phyloP scores from a whole-genome alignment of 108 stramenopile genomes.

The Aurantiochytrium sp. region DNA sequence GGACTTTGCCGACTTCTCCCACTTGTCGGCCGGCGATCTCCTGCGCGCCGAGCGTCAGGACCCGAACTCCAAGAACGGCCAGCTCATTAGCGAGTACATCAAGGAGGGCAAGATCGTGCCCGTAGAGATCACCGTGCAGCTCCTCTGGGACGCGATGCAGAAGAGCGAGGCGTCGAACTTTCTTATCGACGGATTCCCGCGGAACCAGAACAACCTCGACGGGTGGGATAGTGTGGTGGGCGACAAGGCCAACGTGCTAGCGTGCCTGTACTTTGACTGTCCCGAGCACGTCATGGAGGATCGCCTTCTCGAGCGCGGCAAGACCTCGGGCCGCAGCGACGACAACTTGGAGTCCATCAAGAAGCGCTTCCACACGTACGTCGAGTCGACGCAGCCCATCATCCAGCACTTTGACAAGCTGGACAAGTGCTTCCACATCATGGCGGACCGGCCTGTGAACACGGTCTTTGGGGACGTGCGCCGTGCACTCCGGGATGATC shows the following conservation, averaged over 20 bases:
- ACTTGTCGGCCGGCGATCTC: conserved; percentile 92
- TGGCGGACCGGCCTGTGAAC: not conserved
- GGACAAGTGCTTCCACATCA: not conserved
- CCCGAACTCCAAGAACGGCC: conserved; percentile 64
- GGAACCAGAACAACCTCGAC: conserved; percentile 77
- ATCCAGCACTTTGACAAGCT: conserved; percentile 32
- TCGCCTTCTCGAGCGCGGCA: conserved; percentile 73
- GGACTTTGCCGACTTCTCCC: conserved; percentile 65
- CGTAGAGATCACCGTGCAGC: conserved; percentile 73
- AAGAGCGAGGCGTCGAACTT: conserved; percentile 49
- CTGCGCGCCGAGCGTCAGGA: conserved; percentile 79
- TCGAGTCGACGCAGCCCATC: conserved; percentile 68
- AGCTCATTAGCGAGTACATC: conserved; percentile 77
- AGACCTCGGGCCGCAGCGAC: conserved; percentile 84
- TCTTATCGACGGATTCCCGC: conserved; percentile 95
- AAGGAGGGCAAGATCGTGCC: conserved; percentile 85
- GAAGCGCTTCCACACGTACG: conserved; percentile 79
- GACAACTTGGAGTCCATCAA: conserved; percentile 84
- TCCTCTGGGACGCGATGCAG: conserved; percentile 77
- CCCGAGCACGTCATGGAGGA: conserved; percentile 61
- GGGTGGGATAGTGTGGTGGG: conserved; percentile 73
- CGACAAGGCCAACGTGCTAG: conserved; percentile 33
- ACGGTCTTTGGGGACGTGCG: not conserved
- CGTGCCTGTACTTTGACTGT: conserved; percentile 52
- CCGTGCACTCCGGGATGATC: no score